Evolutionary conservation across 192 early-diverging fungal species (phyloP).

Genomic region (Backusella sp.): DNA sequence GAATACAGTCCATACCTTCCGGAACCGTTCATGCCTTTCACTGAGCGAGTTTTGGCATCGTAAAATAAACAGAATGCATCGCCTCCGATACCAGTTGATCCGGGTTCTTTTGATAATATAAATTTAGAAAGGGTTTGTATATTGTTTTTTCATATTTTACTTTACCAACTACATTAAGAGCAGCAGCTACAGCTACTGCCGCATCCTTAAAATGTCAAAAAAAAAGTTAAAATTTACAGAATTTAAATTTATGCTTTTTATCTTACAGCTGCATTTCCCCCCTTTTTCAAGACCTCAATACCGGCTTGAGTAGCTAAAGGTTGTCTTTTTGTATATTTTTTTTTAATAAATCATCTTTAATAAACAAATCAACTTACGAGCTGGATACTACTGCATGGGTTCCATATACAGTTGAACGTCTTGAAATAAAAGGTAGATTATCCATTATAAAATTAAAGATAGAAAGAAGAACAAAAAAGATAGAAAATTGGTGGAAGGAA

Average conservation of each 20-base stretch:
- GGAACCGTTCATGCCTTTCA: constrained; percentile 62
- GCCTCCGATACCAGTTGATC: constrained; percentile 76
- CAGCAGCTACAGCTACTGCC: constrained; percentile 68
- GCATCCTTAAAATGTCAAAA: constrained; percentile 42
- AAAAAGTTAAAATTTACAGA: constrained; percentile 2
- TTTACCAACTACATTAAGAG: constrained; percentile 63
- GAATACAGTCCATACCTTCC: constrained; percentile 39
- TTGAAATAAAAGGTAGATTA: constrained; percentile 37
- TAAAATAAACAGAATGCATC: constrained; percentile 81
- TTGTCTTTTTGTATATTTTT: constrained; percentile 47
- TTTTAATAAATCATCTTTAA: not conserved
- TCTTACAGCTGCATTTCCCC: constrained; percentile 75
- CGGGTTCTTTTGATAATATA: constrained; percentile 46
- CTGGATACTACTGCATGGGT: constrained; percentile 64
- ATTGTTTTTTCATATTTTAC: not conserved
- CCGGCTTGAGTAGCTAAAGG: constrained; percentile 72
- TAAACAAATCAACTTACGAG: constrained; percentile 27
- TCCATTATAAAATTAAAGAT: not conserved
- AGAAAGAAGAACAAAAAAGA: not conserved
- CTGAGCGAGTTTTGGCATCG: constrained; percentile 52
- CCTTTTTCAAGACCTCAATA: constrained; percentile 54
- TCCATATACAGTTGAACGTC: constrained; percentile 55
- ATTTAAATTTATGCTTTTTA: not conserved
- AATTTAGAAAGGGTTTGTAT: not conserved
- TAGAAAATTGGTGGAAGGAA: not conserved